Conservation (phyloP, 306 rosid genomes). For the Rosa multiflora region DNA sequence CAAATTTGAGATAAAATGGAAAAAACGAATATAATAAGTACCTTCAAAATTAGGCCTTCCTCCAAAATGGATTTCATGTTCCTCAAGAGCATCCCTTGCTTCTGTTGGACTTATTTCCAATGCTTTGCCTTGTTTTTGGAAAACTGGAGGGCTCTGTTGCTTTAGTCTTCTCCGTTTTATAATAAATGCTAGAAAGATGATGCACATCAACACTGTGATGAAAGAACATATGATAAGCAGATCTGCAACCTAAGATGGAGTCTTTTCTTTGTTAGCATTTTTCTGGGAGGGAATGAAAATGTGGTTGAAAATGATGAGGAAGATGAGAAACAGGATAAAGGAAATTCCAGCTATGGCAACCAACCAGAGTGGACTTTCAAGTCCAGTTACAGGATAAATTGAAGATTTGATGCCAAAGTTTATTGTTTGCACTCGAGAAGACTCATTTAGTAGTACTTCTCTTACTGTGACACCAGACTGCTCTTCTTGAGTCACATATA, state of each 20-base stretch:
- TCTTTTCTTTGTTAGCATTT: conserved; percentile 42
- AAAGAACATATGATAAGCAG: conserved; percentile 61
- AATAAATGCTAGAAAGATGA: conserved; percentile 41
- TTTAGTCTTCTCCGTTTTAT: conserved; percentile 64
- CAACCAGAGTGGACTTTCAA: conserved; percentile 57
- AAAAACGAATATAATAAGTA: conserved; percentile 15
- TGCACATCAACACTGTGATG: conserved; percentile 42
- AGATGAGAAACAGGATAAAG: conserved; percentile 45
- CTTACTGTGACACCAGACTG: conserved; percentile 36
- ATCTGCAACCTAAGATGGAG: conserved; percentile 67
- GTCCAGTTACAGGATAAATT: conserved; percentile 52
- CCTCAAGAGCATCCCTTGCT: conserved; percentile 49
- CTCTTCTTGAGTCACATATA: conserved; percentile 80
- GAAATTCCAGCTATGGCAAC: conserved; percentile 62
- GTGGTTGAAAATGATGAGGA: conserved; percentile 56
- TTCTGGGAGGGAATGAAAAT: conserved; percentile 41
- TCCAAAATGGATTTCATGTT: conserved; percentile 76
- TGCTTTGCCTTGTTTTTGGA: conserved; percentile 35
- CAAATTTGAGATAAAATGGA: neutral
- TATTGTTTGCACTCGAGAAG: conserved; percentile 44
- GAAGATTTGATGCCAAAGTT: conserved; percentile 43
- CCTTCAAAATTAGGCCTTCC: conserved; percentile 79
- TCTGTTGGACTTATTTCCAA: conserved; percentile 42
- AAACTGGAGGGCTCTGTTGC: conserved; percentile 41
- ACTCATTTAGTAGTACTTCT: conserved; percentile 42